phyloP scores from a whole-genome alignment of 768 basidiomycete species.

The Lactarius psammicola region DNA sequence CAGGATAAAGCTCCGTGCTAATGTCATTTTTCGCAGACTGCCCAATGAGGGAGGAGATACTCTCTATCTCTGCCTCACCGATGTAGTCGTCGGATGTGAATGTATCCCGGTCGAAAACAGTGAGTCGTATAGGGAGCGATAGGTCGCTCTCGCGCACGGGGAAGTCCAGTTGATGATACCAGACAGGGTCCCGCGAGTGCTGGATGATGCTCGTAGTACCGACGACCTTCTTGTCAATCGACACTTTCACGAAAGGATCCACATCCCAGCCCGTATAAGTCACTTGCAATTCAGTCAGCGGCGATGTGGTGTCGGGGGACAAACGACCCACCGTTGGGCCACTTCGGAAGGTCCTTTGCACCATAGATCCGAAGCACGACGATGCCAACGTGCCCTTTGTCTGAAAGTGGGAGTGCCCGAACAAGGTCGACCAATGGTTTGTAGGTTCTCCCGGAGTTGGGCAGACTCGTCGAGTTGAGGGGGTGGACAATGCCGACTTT shows the following conservation, averaged over 20 bases:
- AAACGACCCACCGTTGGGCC: conserved; percentile 74
- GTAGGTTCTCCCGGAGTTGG: background rate
- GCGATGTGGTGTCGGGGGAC: background rate
- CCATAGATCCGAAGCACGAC: conserved; percentile 89
- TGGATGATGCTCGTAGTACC: conserved; percentile 78
- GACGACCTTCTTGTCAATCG: conserved; percentile 96
- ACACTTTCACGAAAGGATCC: conserved; percentile 95
- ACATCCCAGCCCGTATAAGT: conserved; percentile 90
- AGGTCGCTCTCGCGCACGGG: conserved; percentile 89
- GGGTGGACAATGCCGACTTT: background rate
- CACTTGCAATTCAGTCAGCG: conserved; percentile 45
- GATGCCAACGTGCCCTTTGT: conserved; percentile 78
- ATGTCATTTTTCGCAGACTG: conserved; percentile 42
- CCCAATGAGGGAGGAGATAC: conserved; percentile 63
- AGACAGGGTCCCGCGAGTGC: conserved; percentile 79
- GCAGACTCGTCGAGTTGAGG: background rate
- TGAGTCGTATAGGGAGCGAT: conserved; percentile 68
- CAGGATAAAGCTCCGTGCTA: conserved; percentile 52
- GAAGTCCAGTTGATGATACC: conserved; percentile 95
- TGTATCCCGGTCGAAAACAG: conserved; percentile 96
- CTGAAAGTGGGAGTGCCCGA: too few relatives aligned
- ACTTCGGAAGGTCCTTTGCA: conserved; percentile 78
- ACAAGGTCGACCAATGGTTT: background rate
- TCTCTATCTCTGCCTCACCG: conserved; percentile 71
- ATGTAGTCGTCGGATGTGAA: conserved; percentile 84